phyloP scores from a whole-genome alignment of 257 asterid species.

The Rauvolfia tetraphylla region DNA sequence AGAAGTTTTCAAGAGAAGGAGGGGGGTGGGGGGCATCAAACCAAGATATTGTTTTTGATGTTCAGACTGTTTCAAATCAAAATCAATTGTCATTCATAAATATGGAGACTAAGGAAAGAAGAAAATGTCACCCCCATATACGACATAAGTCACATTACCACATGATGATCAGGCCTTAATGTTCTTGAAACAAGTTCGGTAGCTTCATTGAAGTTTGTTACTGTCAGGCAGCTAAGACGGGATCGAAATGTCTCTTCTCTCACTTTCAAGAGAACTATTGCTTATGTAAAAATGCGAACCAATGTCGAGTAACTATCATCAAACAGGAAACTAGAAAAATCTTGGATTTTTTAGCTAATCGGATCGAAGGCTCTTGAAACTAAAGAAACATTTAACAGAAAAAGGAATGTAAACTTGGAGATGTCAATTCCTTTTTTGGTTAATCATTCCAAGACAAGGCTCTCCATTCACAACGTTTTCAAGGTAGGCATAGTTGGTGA shows the following conservation, averaged over 20 bases:
- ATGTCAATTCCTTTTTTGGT: background rate
- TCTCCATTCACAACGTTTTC: background rate
- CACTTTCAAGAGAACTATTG: slow-evolving; percentile 12
- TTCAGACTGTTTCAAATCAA: background rate
- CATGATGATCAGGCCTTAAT: slow-evolving; percentile 22
- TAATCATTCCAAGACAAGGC: background rate
- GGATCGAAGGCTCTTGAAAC: background rate
- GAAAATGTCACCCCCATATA: slow-evolving; percentile 1
- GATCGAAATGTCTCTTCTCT: slow-evolving; percentile 9
- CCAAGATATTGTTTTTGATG: background rate
- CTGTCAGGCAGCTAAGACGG: slow-evolving; percentile 12
- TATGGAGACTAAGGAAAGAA: background rate
- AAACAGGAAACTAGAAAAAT: background rate
- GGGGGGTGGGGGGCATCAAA: background rate
- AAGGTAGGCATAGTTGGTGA: no score
- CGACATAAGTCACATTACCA: slow-evolving; percentile 22
- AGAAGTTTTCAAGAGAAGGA: background rate
- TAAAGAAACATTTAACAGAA: background rate
- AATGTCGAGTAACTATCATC: background rate
- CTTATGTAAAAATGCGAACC: background rate
- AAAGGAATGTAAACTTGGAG: no score
- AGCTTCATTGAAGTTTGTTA: slow-evolving; percentile 24
- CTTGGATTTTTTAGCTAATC: background rate
- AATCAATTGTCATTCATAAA: slow-evolving; percentile 4
- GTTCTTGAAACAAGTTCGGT: slow-evolving; percentile 16